Conservation (phyloP, 1,284 basidiomycete genomes). For the Sutorius eximius region DNA sequence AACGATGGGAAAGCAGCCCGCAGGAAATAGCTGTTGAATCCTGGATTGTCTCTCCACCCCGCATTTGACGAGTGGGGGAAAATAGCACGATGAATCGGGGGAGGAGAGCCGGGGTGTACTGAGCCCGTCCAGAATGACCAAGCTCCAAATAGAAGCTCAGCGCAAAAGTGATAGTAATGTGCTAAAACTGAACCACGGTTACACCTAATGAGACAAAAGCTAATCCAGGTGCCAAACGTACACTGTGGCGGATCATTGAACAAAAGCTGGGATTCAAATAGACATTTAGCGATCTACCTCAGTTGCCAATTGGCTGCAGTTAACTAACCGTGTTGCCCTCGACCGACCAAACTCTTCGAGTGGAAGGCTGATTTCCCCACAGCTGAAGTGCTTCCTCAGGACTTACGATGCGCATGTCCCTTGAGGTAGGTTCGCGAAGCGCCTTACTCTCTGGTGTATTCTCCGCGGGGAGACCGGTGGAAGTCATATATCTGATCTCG, state of each 20-base stretch:
- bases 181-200: slow-evolving; percentile 50
- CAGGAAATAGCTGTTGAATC: slow-evolving; percentile 72
- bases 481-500: slow-evolving; percentile 64
- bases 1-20: slow-evolving; percentile 76
- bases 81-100: slow-evolving; percentile 65
- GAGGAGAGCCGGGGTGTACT: slow-evolving; percentile 37
- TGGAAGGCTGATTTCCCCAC: slow-evolving; percentile 52
- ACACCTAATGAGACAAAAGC: background rate
- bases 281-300: background rate
- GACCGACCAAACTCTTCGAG: slow-evolving; percentile 57
- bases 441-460: slow-evolving; percentile 64
- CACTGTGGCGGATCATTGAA: slow-evolving; percentile 68
- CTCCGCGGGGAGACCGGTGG: slow-evolving; percentile 59
- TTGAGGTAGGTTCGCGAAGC: slow-evolving; percentile 60
- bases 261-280: slow-evolving; percentile 42
- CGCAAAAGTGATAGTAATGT: slow-evolving; percentile 84
- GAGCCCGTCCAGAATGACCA: slow-evolving; percentile 73
- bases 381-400: slow-evolving; percentile 57
- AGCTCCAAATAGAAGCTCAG: slow-evolving; percentile 70
- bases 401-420: slow-evolving; percentile 61
- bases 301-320: background rate
- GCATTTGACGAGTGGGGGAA: slow-evolving; percentile 57
- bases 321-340: slow-evolving; percentile 65
- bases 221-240: slow-evolving; percentile 16
- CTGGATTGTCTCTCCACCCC: slow-evolving; percentile 74